A percentile compares a stretch with the other conserved stretches of the same genome.
Evolutionary conservation across 2,329 filamentous ascomycete genomes (phyloP).

Genomic region (Aplosporella prunicola): DNA sequence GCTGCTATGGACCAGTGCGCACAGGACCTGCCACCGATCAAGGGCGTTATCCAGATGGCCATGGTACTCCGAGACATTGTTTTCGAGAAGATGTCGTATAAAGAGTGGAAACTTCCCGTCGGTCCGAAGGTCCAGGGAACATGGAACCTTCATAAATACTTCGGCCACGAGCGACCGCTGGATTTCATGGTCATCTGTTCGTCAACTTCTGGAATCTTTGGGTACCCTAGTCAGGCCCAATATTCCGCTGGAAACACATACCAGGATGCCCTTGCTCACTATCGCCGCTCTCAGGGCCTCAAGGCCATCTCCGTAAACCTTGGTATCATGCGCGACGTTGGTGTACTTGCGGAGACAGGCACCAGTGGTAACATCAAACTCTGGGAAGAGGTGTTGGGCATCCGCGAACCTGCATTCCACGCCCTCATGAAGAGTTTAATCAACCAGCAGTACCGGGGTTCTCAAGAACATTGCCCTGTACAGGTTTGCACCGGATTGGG

Average conservation of each 20-base stretch:
- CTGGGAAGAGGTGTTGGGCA: too few species aligned
- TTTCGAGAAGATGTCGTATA: constrained; percentile 8
- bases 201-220: constrained; percentile 14
- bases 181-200: constrained; percentile 22
- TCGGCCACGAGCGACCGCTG: constrained; percentile 10
- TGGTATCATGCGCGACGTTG: constrained; percentile 18
- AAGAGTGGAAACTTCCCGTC: constrained; percentile 13
- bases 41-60: constrained; percentile 20
- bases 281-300: constrained; percentile 15
- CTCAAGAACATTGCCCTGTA: too few species aligned
- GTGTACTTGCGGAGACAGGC: constrained; percentile 10
- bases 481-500: too few species aligned
- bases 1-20: background rate
- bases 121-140: constrained; percentile 27
- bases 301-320: constrained; percentile 14
- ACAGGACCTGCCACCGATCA: constrained; percentile 12
- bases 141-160: constrained; percentile 19
- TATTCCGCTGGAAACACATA: constrained; percentile 23
- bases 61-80: constrained; percentile 17
- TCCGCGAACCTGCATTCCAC: too few species aligned
- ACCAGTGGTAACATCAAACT: too few species aligned
- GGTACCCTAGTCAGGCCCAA: constrained; percentile 14
- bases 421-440: too few species aligned
- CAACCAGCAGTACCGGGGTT: too few species aligned
- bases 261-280: constrained; percentile 19